phyloP scores from a whole-genome alignment of 768 basidiomycete species.

The Xanthoconium purpureum region DNA sequence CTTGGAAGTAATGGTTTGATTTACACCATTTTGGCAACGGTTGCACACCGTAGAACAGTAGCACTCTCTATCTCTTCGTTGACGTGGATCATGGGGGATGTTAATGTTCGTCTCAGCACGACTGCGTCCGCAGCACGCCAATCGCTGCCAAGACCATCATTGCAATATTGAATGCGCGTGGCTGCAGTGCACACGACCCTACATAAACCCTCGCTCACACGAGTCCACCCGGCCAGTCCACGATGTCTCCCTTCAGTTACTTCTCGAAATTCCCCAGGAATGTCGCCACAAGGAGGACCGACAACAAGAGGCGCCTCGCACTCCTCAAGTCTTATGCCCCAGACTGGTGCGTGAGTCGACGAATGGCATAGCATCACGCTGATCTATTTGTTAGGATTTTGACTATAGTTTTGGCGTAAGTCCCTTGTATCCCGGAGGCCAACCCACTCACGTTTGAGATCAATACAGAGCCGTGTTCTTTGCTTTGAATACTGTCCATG shows the following conservation, averaged over 20 bases:
- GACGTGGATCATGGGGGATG: too few relatives aligned
- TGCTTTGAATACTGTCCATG: slow-evolving; percentile 60
- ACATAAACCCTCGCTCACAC: too few relatives aligned
- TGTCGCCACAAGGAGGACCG: slow-evolving; percentile 15
- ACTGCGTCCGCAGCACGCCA: too few relatives aligned
- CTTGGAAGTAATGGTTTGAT: neutral
- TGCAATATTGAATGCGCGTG: too few relatives aligned
- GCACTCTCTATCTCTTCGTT: too few relatives aligned
- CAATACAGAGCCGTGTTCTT: slow-evolving; percentile 55
- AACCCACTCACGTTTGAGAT: neutral
- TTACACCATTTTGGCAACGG: too few relatives aligned
- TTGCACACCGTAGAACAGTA: too few relatives aligned
- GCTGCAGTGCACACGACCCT: too few relatives aligned
- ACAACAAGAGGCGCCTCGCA: slow-evolving; percentile 33
- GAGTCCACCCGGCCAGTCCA: neutral
- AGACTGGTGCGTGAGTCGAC: slow-evolving; percentile 58
- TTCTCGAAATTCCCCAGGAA: slow-evolving; percentile 6
- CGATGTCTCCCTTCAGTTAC: slow-evolving; percentile 15
- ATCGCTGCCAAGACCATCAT: too few relatives aligned
- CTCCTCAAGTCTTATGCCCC: slow-evolving; percentile 66
- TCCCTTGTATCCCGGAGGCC: neutral
- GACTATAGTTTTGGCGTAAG: slow-evolving; percentile 65
- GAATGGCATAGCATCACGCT: neutral
- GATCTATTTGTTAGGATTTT: slow-evolving; percentile 48
- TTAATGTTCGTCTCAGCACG: too few relatives aligned